Percentiles rank a stretch among this genome's conserved stretches.
Conservation (phyloP, 2,329 filamentous ascomycete species). For the Fonsecaea pedrosoi region DNA sequence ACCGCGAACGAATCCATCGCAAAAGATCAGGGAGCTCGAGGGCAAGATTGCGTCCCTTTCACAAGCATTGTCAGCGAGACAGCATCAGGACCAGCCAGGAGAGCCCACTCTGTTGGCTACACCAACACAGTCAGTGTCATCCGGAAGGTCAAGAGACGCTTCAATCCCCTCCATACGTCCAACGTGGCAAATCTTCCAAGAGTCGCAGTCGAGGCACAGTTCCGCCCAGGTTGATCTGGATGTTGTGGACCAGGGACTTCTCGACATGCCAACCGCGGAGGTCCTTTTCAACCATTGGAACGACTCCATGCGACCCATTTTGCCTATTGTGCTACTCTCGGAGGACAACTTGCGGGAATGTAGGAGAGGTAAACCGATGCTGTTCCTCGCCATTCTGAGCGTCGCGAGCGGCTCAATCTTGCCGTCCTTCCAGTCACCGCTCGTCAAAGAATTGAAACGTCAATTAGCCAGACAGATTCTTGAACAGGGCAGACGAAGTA, state of each 20-base stretch:
- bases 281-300: slow-evolving; percentile 24
- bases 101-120: neutral
- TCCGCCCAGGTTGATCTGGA: neutral
- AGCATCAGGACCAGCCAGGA: slow-evolving; percentile 26
- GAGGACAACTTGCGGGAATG: neutral
- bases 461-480: slow-evolving; percentile 17
- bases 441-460: slow-evolving; percentile 20
- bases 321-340: slow-evolving; percentile 8
- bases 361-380: slow-evolving; percentile 5
- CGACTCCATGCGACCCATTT: slow-evolving; percentile 16
- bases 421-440: slow-evolving; percentile 16
- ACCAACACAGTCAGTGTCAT: neutral
- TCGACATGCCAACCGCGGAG: slow-evolving; percentile 22
- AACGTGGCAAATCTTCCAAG: neutral
- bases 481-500: slow-evolving; percentile 6
- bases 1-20: slow-evolving; percentile 18
- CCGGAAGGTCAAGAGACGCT: neutral
- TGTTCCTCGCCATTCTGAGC: slow-evolving; percentile 21
- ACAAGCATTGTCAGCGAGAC: neutral
- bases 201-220: neutral
- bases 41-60: slow-evolving; percentile 24
- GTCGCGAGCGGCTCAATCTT: slow-evolving; percentile 22
- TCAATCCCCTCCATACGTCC: neutral
- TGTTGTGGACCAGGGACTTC: slow-evolving; percentile 15
- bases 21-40: slow-evolving; percentile 26